Conservation (phyloP, 768 basidiomycete genomes). For the Mycena albidolilacea region DNA sequence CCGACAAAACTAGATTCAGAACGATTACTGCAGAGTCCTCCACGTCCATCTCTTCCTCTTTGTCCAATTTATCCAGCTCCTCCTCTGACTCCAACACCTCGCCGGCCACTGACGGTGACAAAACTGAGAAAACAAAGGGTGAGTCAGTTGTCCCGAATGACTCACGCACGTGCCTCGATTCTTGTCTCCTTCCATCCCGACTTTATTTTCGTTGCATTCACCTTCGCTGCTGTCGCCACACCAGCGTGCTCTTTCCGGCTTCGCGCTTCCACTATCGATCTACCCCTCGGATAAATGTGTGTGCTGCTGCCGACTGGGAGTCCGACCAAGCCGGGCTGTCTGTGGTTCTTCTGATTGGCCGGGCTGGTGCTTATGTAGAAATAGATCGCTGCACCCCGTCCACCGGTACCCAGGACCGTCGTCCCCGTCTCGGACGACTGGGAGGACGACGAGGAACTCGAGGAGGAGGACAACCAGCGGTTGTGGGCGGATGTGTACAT, state of each 20-base stretch:
- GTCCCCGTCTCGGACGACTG: constrained; percentile 62
- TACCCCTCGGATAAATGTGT: background rate
- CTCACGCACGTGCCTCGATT: too few relatives aligned
- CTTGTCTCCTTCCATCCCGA: too few relatives aligned
- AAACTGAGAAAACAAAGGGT: constrained; percentile 23
- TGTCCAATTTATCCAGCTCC: constrained; percentile 23
- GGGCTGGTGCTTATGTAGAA: constrained; percentile 20
- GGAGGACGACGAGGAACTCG: constrained; percentile 67
- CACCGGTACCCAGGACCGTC: constrained; percentile 38
- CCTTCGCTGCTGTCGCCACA: too few relatives aligned
- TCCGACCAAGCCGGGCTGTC: constrained; percentile 15
- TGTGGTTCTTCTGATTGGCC: constrained; percentile 9
- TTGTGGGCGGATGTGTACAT: constrained; percentile 84
- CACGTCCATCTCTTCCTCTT: constrained; percentile 3
- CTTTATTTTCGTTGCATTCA: too few relatives aligned
- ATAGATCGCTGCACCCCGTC: constrained; percentile 24
- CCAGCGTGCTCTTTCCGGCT: too few relatives aligned
- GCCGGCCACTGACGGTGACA: constrained; percentile 44
- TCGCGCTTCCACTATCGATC: too few relatives aligned
- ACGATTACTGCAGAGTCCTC: constrained; percentile 7
- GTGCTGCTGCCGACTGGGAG: constrained; percentile 17
- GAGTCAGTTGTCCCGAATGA: background rate
- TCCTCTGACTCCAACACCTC: constrained; percentile 12
- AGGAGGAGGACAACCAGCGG: constrained; percentile 57
- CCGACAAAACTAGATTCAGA: constrained; percentile 30